Conservation (phyloP, 2,329 filamentous ascomycete species). For the Sarocladiaceae sp. region DNA sequence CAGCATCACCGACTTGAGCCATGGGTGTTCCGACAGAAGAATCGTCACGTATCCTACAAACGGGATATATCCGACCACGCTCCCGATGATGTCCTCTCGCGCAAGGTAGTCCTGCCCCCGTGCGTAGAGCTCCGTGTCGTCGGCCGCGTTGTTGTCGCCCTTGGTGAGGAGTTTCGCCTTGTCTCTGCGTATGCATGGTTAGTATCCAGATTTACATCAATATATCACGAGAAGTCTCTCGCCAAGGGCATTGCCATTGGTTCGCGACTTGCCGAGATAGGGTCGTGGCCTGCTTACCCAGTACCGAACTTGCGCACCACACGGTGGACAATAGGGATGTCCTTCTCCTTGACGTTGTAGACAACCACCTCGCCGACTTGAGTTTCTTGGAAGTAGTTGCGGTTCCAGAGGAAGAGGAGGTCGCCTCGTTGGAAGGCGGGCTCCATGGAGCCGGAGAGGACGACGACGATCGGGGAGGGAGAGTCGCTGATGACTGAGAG, state of each 20-base stretch:
- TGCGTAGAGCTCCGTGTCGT: constrained; percentile 86
- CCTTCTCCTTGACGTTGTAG: constrained; percentile 82
- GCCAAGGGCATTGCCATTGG: no score
- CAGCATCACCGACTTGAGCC: constrained; percentile 92
- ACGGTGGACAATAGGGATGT: constrained; percentile 95
- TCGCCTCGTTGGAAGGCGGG: constrained; percentile 76
- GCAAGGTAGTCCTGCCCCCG: constrained; percentile 79
- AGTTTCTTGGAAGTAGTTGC: constrained; percentile 51
- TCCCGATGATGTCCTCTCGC: constrained; percentile 86
- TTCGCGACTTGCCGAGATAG: no score
- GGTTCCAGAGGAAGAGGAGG: constrained; percentile 71
- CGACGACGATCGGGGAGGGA: constrained; percentile 72
- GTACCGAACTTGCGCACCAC: constrained; percentile 68
- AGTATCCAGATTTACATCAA: no score
- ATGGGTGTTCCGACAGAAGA: constrained; percentile 88
- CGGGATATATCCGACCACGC: constrained; percentile 84
- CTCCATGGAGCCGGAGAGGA: constrained; percentile 81
- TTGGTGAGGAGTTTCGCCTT: constrained; percentile 81
- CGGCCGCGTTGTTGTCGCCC: constrained; percentile 90
- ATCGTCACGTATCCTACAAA: constrained; percentile 98
- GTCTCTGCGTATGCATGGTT: no score
- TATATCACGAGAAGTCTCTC: background rate
- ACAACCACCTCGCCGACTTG: constrained; percentile 54
- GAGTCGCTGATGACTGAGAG: constrained; percentile 73
- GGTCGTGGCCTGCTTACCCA: constrained; percentile 35